A percentile compares a stretch with the other conserved stretches of the same genome.
phyloP scores from a whole-genome alignment of 108 stramenopile species.

The Ochromonas danica region DNA sequence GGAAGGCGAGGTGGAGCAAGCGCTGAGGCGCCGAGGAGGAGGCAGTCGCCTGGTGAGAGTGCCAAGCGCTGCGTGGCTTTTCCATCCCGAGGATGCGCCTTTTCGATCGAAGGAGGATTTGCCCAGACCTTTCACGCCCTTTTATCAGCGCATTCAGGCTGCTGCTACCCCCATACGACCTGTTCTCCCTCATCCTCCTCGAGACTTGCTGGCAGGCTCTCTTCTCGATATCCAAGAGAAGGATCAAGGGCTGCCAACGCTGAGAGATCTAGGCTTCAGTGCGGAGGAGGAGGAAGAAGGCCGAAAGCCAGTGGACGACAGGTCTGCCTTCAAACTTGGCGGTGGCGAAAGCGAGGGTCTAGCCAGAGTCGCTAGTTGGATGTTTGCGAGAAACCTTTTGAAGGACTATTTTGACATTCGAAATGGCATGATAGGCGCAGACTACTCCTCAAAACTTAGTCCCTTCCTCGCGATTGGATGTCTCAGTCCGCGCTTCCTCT shows the following conservation, averaged over 20 bases:
- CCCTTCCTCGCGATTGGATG: conserved; percentile 93
- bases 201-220: neutral
- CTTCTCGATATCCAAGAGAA: no score
- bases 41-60: conserved; percentile 81
- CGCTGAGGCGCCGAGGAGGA: conserved; percentile 45
- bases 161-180: neutral
- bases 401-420: conserved; percentile 87
- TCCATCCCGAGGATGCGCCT: conserved; percentile 76
- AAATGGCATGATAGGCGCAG: conserved; percentile 90
- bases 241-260: no score
- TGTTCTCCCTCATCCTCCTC: conserved; percentile 29
- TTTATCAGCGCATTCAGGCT: conserved; percentile 84
- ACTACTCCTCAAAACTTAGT: conserved; percentile 87
- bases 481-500: conserved; percentile 79
- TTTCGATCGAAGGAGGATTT: conserved; percentile 63
- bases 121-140: conserved; percentile 81
- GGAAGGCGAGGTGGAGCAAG: neutral
- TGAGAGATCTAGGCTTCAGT: neutral
- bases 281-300: neutral
- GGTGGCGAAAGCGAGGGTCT: conserved; percentile 90
- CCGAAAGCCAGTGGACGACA: neutral
- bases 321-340: conserved; percentile 68
- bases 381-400: conserved; percentile 80
- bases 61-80: no score
- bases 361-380: conserved; percentile 75